Evolutionary conservation across 805 yeast genomes (phyloP).

Genomic region (Grigorovia yakushimaensis): DNA sequence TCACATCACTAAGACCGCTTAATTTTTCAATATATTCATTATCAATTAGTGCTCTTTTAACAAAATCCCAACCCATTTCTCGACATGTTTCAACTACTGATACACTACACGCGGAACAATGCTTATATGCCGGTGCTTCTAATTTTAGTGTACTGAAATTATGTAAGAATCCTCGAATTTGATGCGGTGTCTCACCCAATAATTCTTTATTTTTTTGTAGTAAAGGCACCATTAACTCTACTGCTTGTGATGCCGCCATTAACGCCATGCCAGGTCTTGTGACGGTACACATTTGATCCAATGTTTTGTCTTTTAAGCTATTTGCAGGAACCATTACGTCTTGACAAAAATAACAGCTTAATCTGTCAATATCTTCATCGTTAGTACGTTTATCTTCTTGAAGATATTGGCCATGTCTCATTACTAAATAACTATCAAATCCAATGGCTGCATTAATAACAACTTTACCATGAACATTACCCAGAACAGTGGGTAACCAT

Average conservation of each 20-base stretch:
- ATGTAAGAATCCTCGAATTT: conserved; percentile 76
- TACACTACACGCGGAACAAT: conserved; percentile 82
- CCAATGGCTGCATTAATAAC: conserved; percentile 93
- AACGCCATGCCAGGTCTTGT: conserved; percentile 94
- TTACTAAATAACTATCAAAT: conserved; percentile 83
- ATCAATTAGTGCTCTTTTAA: conserved; percentile 57
- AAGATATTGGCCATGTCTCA: conserved; percentile 73
- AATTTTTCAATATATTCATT: conserved; percentile 59
- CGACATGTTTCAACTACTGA: conserved; percentile 44
- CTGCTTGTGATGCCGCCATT: conserved; percentile 78
- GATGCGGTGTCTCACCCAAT: conserved; percentile 78
- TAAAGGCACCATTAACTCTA: conserved; percentile 67
- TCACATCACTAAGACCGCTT: conserved; percentile 71
- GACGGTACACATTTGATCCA: conserved; percentile 98
- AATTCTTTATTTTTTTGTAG: conserved; percentile 48
- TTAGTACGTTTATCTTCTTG: conserved; percentile 13
- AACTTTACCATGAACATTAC: conserved; percentile 53
- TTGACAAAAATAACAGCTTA: conserved; percentile 94
- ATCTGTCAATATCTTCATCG: conserved; percentile 25
- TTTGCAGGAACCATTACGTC: conserved; percentile 93
- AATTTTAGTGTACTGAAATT: conserved; percentile 55
- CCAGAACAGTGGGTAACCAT: conserved; percentile 92
- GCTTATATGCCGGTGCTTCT: conserved; percentile 58
- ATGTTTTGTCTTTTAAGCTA: conserved; percentile 73
- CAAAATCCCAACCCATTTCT: conserved; percentile 70